Evolutionary conservation across 805 yeast species (phyloP), one percentile per base, ranked within the genome.

Genomic region (Suhomyces tanzawaensis): DNA sequence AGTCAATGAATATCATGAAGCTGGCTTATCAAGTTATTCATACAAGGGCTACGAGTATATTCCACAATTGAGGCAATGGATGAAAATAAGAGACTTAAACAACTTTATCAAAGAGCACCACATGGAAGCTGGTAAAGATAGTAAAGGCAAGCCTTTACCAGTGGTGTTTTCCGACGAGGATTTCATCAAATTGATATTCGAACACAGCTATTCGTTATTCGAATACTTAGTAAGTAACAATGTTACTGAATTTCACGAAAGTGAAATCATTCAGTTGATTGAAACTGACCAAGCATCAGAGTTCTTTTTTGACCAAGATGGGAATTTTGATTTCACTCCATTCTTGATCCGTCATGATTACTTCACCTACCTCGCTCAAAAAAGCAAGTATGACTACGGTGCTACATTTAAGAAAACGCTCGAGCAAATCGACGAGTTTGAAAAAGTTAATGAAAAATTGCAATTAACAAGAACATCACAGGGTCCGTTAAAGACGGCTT

Each of bases 11-110:
- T 67, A 66, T 44, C 34, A 44, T 3, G 47, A 46, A 2, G 29
- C 29, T 1, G 43, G 41, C 5, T 19, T 39, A 7, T 26, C 36
- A 3, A 4, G 27, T 4, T 16, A 53, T 9, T 52, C 53, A 6
- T 79, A 58, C 56, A 56, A 62, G 23, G 66, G 60, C 1, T 71
- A 69, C 42, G 52, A 68, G 2, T 82, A 68, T 48, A 36, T 80
- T 6, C 76, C 79, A 1, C 76, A 76, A 36, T 52, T 82, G 30
- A 58, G 84, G 29, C 52, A 72, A 16, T 83, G 89, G 89, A 45
- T 78, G 41, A 22, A 44, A 45, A 47, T 18, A 49, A 44, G 17
- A 41, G 45, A 29, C 18, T 41, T n/a, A 12, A 37, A n/a, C 16
- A 16, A 29, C 14, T 34, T 28, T 19, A 23, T 37, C 25, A 16